These are phyloP conservation scores for Penicillium sp. DNA, from an alignment of 2,329 filamentous ascomycete genomes.

Conservation along the genomic window DNA sequence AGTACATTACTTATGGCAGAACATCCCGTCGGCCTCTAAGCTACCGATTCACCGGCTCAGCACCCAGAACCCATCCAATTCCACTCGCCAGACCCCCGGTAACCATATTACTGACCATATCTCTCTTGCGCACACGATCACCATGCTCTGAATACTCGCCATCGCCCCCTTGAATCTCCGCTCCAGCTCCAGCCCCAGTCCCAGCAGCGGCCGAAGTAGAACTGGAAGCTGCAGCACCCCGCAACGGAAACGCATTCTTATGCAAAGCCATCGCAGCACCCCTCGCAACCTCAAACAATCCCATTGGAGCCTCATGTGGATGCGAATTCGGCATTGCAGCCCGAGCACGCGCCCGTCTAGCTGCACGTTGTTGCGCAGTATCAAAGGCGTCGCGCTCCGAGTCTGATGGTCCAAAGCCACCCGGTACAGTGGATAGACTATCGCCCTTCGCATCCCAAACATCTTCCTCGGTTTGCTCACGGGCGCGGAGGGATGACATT, in stretches of 20 bases:
- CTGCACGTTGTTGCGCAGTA: constrained; percentile 41
- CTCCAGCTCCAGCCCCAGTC: neutral
- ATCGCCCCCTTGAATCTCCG: neutral
- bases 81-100: constrained; percentile 63
- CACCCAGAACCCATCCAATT: constrained; percentile 65
- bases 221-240: constrained; percentile 14
- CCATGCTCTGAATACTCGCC: constrained; percentile 15
- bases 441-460: constrained; percentile 60
- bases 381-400: constrained; percentile 48
- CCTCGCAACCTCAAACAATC: constrained; percentile 54
- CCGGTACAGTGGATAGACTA: constrained; percentile 38
- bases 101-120: constrained; percentile 64
- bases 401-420: constrained; percentile 47
- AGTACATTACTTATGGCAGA: neutral
- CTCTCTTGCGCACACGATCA: constrained; percentile 48
- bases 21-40: neutral
- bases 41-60: constrained; percentile 44
- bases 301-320: constrained; percentile 51
- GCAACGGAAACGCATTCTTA: constrained; percentile 50
- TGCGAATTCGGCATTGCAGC: constrained; percentile 25
- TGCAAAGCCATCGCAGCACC: constrained; percentile 51
- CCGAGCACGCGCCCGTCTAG: constrained; percentile 30
- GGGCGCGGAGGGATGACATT: constrained; percentile 53
- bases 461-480: constrained; percentile 58
- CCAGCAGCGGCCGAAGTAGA: neutral